Conservation (phyloP, 2,329 filamentous ascomycete genomes). For the Fusarium tricinctum region DNA sequence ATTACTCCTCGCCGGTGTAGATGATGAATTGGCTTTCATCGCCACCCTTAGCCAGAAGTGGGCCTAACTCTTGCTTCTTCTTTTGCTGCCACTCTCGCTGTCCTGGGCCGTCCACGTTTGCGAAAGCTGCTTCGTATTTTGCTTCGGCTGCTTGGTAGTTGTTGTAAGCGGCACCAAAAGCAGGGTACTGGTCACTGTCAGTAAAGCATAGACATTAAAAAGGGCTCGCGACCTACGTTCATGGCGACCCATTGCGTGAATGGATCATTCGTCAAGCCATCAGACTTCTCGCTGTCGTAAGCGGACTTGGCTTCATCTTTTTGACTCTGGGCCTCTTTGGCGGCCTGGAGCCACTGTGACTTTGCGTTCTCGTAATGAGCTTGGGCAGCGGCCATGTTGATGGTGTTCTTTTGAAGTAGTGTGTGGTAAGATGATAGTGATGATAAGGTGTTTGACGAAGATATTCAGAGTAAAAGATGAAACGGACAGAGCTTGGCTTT, state of each 20-base stretch:
- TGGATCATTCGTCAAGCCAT: neutral
- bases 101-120: neutral
- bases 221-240: neutral
- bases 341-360: neutral
- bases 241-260: neutral
- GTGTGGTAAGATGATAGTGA: neutral
- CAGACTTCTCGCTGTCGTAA: neutral
- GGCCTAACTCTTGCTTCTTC: too few species aligned
- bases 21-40: too few species aligned
- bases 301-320: neutral
- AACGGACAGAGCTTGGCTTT: neutral
- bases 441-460: neutral
- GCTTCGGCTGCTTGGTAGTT: neutral
- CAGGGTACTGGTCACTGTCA: neutral
- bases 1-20: too few species aligned
- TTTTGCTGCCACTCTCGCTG: neutral
- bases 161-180: rapidly evolving
- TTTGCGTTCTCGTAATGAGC: neutral
- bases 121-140: neutral
- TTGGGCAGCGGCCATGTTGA: neutral
- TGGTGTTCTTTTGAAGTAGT: too few species aligned
- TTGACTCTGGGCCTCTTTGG: neutral
- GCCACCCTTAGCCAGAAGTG: too few species aligned
- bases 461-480: neutral
- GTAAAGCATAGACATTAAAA: rapidly evolving